Percentiles rank a stretch among this genome's conserved stretches.
Conservation (phyloP, 2,329 filamentous ascomycete species). For the Fusarium sp. region DNA sequence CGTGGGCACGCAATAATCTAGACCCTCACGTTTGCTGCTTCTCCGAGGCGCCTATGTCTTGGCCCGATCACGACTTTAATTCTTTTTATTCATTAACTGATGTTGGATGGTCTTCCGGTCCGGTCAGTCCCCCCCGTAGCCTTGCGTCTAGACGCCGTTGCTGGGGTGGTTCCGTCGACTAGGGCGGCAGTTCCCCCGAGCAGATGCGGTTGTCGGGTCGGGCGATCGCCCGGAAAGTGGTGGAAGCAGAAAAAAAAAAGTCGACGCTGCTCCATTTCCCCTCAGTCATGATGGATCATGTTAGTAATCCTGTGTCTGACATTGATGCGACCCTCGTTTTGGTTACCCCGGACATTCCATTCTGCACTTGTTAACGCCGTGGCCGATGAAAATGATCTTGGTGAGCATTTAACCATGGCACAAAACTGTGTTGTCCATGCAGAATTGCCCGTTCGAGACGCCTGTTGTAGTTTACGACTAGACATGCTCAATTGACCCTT, state of each 20-base stretch:
- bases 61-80: not conserved
- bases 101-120: not conserved
- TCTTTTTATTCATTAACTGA: not conserved
- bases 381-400: not conserved
- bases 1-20: slow-evolving; percentile 12
- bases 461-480: not conserved
- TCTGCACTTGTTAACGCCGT: not conserved
- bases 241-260: slow-evolving; percentile 10
- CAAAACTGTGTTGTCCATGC: not conserved
- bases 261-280: slow-evolving; percentile 15
- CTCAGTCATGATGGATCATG: slow-evolving; percentile 36
- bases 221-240: slow-evolving; percentile 44
- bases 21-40: not conserved
- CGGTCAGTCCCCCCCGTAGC: slow-evolving; percentile 10
- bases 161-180: slow-evolving; percentile 27
- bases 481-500: not conserved
- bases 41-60: not conserved
- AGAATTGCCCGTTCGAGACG: not conserved
- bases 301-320: slow-evolving; percentile 33
- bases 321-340: slow-evolving; percentile 12
- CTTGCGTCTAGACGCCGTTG: slow-evolving; percentile 25
- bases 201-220: slow-evolving; percentile 44
- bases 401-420: not conserved
- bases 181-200: slow-evolving; percentile 23
- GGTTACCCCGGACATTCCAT: not conserved